phyloP scores from a whole-genome alignment of 83 land plant species.

The Diphasiastrum complanatum region DNA sequence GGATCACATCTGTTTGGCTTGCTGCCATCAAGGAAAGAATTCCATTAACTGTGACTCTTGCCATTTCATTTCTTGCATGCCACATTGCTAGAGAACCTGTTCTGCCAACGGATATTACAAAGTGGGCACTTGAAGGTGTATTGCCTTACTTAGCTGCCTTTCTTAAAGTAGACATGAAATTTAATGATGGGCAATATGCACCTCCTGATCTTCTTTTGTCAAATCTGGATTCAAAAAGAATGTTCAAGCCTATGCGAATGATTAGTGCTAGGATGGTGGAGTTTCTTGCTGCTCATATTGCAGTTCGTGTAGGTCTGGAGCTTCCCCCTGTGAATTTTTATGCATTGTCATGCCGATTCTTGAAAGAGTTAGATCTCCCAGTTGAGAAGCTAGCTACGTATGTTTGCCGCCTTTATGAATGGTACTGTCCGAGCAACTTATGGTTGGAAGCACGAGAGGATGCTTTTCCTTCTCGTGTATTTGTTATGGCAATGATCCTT shows the following conservation, averaged over 20 bases:
- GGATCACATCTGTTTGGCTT: constrained; percentile 31
- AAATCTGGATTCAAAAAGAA: constrained; percentile 37
- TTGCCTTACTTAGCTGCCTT: constrained; percentile 74
- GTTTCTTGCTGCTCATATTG: constrained; percentile 54
- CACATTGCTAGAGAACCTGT: constrained; percentile 65
- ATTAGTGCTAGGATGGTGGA: constrained; percentile 54
- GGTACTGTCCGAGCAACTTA: constrained; percentile 72
- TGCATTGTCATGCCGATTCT: constrained; percentile 45
- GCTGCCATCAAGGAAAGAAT: constrained; percentile 45
- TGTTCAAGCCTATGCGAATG: constrained; percentile 56
- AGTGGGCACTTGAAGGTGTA: constrained; percentile 72
- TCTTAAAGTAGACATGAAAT: constrained; percentile 39
- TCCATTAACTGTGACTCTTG: constrained; percentile 55
- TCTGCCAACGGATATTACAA: constrained; percentile 69
- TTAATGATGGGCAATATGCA: constrained; percentile 12
- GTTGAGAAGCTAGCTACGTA: constrained; percentile 43
- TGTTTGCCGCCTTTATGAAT: constrained; percentile 53
- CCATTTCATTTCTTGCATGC: constrained; percentile 63
- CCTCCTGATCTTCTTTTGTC: constrained; percentile 20
- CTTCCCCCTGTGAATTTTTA: constrained; percentile 79
- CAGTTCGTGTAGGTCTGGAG: constrained; percentile 41
- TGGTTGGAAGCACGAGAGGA: constrained; percentile 48
- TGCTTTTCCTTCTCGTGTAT: constrained; percentile 62
- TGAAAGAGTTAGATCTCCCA: constrained; percentile 53
- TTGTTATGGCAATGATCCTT: constrained; percentile 77